phyloP scores from a whole-genome alignment of 768 basidiomycete genomes.

The Cyclocybe aegerita region DNA sequence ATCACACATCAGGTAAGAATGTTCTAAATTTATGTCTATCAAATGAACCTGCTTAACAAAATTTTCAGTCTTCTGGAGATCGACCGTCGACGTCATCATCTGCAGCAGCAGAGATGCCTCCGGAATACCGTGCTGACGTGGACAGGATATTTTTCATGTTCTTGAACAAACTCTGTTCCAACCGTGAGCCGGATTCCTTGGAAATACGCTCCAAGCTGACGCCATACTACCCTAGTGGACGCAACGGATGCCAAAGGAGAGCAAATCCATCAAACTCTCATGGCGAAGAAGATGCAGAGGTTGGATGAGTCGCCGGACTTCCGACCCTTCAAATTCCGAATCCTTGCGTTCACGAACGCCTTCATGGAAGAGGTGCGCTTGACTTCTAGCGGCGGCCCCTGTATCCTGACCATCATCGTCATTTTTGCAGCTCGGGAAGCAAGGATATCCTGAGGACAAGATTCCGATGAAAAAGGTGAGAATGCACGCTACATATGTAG shows the following conservation, averaged over 20 bases:
- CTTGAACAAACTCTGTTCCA: conserved; percentile 84
- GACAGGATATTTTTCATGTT: conserved; percentile 92
- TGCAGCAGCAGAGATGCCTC: conserved; percentile 57
- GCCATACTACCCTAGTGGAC: conserved; percentile 60
- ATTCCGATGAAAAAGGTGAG: conserved; percentile 95
- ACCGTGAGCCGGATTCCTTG: conserved; percentile 56
- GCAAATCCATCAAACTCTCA: conserved; percentile 94
- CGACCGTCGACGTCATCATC: conserved; percentile 21
- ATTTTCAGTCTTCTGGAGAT: conserved; percentile 28
- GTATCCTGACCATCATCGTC: neutral
- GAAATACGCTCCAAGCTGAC: conserved; percentile 18
- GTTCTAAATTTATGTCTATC: neutral
- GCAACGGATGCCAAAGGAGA: conserved; percentile 94
- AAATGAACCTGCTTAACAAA: conserved; percentile 1
- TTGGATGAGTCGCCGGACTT: conserved; percentile 96
- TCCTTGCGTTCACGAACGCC: conserved; percentile 95
- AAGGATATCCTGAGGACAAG: conserved; percentile 91
- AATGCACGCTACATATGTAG: conserved; percentile 7
- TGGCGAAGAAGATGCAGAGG: conserved; percentile 99
- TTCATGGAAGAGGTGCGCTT: conserved; percentile 84
- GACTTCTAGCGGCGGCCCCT: conserved; percentile 1
- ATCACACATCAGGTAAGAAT: conserved; percentile 18
- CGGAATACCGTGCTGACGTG: conserved; percentile 79
- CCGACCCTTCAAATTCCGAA: conserved; percentile 98
- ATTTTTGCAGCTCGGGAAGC: conserved; percentile 63